Evolutionary conservation across 1,139 yeast species (phyloP).

Genomic region (Kodamaea ohmeri): DNA sequence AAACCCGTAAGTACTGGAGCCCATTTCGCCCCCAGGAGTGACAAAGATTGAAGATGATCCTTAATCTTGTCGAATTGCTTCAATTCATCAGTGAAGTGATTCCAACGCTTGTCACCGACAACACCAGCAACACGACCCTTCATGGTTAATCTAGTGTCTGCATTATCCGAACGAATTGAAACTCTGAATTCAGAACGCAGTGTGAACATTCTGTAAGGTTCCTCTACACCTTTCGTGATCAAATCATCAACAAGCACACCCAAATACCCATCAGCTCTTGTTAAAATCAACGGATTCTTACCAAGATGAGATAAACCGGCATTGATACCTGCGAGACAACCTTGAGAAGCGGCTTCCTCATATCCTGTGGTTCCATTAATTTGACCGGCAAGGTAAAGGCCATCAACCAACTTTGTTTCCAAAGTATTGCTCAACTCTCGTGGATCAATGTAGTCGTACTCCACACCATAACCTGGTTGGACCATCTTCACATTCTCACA

Average conservation of each 20-base stretch:
- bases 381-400: constrained; percentile 91
- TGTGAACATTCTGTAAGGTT: constrained; percentile 97
- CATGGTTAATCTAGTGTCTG: constrained; percentile 78
- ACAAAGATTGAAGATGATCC: constrained; percentile 43
- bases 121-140: constrained; percentile 68
- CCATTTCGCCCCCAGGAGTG: constrained; percentile 65
- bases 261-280: constrained; percentile 81
- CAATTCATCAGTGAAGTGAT: constrained; percentile 45
- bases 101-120: constrained; percentile 60
- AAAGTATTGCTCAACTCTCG: constrained; percentile 74
- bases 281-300: constrained; percentile 51
- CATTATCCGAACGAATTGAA: constrained; percentile 89
- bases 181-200: constrained; percentile 92
- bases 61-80: constrained; percentile 44
- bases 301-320: constrained; percentile 59
- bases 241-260: constrained; percentile 94
- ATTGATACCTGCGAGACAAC: constrained; percentile 91
- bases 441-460: constrained; percentile 95
- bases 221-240: constrained; percentile 93
- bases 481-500: constrained; percentile 82
- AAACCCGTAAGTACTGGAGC: constrained; percentile 45
- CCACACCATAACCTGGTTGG: constrained; percentile 98
- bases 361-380: constrained; percentile 99
- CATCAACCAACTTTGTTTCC: constrained; percentile 77
- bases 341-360: constrained; percentile 98